These are phyloP conservation scores for Limnanthes douglasii DNA, from an alignment of 345 rosid species.

Conservation along the genomic window DNA sequence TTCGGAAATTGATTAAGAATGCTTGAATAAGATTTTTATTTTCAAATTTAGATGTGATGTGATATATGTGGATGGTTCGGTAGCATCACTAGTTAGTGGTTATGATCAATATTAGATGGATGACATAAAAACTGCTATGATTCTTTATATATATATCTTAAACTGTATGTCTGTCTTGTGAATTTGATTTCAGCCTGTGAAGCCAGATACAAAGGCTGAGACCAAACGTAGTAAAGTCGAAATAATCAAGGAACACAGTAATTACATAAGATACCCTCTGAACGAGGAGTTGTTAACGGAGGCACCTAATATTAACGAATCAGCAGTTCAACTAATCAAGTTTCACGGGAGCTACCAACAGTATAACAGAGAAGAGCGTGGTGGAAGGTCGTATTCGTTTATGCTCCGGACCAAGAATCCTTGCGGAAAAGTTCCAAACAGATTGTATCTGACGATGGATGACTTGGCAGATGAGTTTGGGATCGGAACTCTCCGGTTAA, in stretches of 20 bases:
- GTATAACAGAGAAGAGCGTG: constrained; percentile 89
- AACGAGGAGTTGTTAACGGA: constrained; percentile 91
- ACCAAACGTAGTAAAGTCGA: constrained; percentile 92
- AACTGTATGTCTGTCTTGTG: constrained; percentile 1
- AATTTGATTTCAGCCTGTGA: constrained; percentile 54
- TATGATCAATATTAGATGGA: too few relatives aligned
- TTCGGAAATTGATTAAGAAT: background rate
- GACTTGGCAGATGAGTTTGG: constrained; percentile 97
- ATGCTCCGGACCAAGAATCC: constrained; percentile 98
- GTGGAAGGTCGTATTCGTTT: constrained; percentile 73
- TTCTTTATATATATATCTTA: constrained; percentile 2
- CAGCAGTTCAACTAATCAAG: constrained; percentile 77
- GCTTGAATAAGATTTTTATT: background rate
- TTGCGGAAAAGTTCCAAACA: constrained; percentile 72
- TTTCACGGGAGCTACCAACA: constrained; percentile 99
- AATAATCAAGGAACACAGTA: constrained; percentile 90
- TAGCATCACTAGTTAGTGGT: background rate
- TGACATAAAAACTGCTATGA: too few relatives aligned
- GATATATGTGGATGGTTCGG: background rate
- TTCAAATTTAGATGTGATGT: background rate
- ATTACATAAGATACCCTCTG: constrained; percentile 89
- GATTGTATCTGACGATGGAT: constrained; percentile 80
- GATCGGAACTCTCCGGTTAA: constrained; percentile 82
- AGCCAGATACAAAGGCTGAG: constrained; percentile 27
- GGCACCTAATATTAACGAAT: constrained; percentile 73